Conservation (phyloP, 2,329 filamentous ascomycete genomes). For the Aspergillus udagawae region DNA sequence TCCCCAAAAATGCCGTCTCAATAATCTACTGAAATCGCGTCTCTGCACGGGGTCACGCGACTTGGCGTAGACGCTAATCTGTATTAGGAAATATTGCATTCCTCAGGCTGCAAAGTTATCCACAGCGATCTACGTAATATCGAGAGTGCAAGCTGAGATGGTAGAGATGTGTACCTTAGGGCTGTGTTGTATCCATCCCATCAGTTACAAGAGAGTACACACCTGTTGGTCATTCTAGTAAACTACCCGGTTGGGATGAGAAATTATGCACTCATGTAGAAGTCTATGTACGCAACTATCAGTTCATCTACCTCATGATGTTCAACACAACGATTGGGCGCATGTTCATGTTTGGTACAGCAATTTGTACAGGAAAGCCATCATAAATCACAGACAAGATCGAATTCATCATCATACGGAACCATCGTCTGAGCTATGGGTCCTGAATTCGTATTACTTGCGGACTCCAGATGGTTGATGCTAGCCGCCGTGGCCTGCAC, state of each 20-base stretch:
- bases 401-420: constrained; percentile 17
- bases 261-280: not conserved
- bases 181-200: not conserved
- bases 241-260: not conserved
- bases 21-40: constrained; percentile 6
- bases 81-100: constrained; percentile 16
- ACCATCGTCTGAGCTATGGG: constrained; percentile 10
- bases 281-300: not conserved
- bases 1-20: not conserved
- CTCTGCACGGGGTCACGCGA: constrained; percentile 12
- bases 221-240: not conserved
- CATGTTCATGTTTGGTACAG: not conserved
- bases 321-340: not conserved
- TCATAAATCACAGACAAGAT: constrained; percentile 17
- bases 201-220: not conserved
- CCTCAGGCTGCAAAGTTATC: constrained; percentile 15
- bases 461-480: not conserved
- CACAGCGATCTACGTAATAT: not conserved
- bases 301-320: not conserved
- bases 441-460: not conserved
- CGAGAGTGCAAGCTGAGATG: not conserved
- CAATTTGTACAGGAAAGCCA: not conserved
- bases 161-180: not conserved
- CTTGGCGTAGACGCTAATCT: constrained; percentile 5
- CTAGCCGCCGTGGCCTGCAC: not conserved